These are phyloP conservation scores for Ceriops decandra DNA, from an alignment of 345 rosid genomes.

Conservation along the genomic window DNA sequence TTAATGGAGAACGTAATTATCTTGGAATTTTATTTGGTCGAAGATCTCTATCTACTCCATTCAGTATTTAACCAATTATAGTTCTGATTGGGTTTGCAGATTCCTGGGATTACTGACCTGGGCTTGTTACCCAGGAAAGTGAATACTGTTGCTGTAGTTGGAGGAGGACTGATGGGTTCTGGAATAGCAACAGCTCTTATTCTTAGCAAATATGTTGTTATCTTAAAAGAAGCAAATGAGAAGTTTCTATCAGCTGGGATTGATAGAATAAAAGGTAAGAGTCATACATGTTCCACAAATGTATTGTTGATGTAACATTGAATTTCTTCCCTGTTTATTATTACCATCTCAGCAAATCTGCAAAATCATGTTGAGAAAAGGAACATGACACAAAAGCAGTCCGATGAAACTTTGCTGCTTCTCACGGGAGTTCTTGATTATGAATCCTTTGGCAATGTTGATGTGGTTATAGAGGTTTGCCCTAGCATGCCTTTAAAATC, in stretches of 20 bases:
- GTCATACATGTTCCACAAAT: no score
- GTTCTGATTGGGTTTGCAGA: neutral
- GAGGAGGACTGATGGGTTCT: constrained; percentile 9
- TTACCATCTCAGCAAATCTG: neutral
- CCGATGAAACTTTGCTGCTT: neutral
- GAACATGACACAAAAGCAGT: neutral
- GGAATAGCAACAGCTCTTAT: constrained; percentile 1
- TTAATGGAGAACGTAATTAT: no score
- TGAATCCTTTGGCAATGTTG: neutral
- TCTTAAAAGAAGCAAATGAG: constrained; percentile 1
- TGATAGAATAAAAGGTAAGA: constrained; percentile 7
- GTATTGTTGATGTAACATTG: no score
- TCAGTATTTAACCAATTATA: no score
- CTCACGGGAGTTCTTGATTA: neutral
- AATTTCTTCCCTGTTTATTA: no score
- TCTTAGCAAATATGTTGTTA: constrained; percentile 2
- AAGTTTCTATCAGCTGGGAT: constrained; percentile 5
- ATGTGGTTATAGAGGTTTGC: constrained; percentile 10
- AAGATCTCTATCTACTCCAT: no score
- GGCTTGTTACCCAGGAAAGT: constrained; percentile 3
- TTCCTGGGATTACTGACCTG: constrained; percentile 1
- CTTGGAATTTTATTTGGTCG: no score
- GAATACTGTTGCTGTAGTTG: constrained; percentile 10
- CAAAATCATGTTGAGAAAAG: constrained; percentile 4
- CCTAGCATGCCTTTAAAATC: neutral